Evolutionary conservation across 2,329 filamentous ascomycete species (phyloP).

Genomic region (Erysiphe pulchra): DNA sequence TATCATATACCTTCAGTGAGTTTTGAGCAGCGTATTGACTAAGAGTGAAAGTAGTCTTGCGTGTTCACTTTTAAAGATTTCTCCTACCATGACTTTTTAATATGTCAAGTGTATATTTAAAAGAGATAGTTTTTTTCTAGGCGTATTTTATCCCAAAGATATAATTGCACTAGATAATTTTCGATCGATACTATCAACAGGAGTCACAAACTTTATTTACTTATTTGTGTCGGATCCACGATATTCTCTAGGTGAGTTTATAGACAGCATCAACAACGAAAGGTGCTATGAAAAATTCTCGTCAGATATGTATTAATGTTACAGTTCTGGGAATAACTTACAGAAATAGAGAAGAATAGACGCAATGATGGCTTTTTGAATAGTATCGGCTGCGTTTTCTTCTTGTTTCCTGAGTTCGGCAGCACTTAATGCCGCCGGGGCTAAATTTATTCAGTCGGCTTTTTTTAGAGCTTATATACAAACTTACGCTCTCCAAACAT

Average conservation of each 20-base stretch:
- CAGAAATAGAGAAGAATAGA: slow-evolving; percentile 51
- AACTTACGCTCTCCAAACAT: slow-evolving; percentile 1
- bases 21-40: no score
- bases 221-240: background rate
- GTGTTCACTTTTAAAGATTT: no score
- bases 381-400: slow-evolving; percentile 36
- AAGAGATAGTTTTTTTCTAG: no score
- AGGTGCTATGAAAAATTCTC: slow-evolving; percentile 18
- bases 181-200: no score
- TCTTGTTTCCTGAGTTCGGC: slow-evolving; percentile 48
- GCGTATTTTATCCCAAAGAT: no score
- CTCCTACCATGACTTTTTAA: no score
- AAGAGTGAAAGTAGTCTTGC: no score
- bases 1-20: no score
- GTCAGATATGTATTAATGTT: background rate
- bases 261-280: slow-evolving; percentile 27
- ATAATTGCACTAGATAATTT: no score
- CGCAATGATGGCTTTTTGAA: slow-evolving; percentile 39
- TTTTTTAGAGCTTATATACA: background rate
- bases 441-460: slow-evolving; percentile 8
- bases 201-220: no score
- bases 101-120: no score
- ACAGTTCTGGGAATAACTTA: slow-evolving; percentile 20
- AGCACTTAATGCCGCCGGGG: slow-evolving; percentile 39
- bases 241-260: slow-evolving; percentile 15